A percentile compares a stretch with the other conserved stretches of the same genome.
These are phyloP conservation scores for Xylariaceae sp. DNA, from an alignment of 2,329 filamentous ascomycete genomes.

Conservation along the genomic window DNA sequence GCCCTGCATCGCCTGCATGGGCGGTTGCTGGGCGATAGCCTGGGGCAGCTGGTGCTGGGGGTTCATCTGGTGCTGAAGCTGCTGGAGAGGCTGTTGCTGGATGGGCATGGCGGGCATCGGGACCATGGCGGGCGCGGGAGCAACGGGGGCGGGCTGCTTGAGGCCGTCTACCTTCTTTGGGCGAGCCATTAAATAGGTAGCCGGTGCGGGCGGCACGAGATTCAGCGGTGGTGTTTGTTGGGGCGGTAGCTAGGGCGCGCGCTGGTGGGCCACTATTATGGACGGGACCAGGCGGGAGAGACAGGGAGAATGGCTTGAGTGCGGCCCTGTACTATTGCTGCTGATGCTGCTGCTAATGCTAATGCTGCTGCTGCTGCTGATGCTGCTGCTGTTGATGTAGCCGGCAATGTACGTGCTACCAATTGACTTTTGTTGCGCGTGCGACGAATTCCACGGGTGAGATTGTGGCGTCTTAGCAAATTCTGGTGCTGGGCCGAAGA, in stretches of 20 bases:
- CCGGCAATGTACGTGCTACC: not conserved
- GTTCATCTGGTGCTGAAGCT: conserved; percentile 19
- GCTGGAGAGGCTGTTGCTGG: conserved; percentile 22
- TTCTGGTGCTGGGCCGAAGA: conserved; percentile 10
- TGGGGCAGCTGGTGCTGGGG: conserved; percentile 23
- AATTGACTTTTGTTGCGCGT: not conserved
- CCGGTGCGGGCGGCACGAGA: not conserved
- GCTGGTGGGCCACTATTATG: conserved; percentile 15
- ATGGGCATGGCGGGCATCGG: conserved; percentile 31
- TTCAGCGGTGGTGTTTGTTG: not conserved
- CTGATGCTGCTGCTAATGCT: not conserved
- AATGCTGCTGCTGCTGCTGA: too few relatives aligned
- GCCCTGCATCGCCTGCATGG: conserved; percentile 17
- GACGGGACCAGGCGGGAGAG: not conserved
- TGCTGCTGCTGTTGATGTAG: too few relatives aligned
- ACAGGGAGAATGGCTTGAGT: too few relatives aligned
- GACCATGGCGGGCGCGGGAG: conserved; percentile 37
- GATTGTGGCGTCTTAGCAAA: conserved; percentile 20
- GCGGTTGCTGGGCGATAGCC: conserved; percentile 21
- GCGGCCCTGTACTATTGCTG: not conserved
- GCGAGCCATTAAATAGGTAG: conserved; percentile 34
- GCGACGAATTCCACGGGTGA: conserved; percentile 13
- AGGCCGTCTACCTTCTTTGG: conserved; percentile 36
- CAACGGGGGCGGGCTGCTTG: conserved; percentile 36
- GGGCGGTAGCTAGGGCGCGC: not conserved